A percentile compares a stretch with the other conserved stretches of the same genome.
Evolutionary conservation across 768 basidiomycete species (phyloP).

Genomic region (Daedalea quercina): DNA sequence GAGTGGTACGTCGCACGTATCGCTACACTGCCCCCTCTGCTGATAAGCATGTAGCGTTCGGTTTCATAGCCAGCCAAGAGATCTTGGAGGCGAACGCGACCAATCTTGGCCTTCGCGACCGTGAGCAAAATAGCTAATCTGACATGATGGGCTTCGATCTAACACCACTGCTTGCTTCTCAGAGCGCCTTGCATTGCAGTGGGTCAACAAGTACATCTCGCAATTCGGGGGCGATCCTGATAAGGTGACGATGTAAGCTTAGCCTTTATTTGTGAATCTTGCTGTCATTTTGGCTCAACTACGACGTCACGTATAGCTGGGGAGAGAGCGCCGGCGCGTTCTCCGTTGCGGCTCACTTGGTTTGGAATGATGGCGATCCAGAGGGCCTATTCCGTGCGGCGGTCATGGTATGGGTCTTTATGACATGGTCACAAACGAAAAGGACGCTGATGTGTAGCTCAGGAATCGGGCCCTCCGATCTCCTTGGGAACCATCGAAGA

Average conservation of each 20-base stretch:
- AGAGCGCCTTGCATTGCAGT: slow-evolving; percentile 32
- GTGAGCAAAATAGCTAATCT: slow-evolving; percentile 14
- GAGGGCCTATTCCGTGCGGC: slow-evolving; percentile 18
- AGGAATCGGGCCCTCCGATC: slow-evolving; percentile 3
- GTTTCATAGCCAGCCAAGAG: slow-evolving; percentile 33
- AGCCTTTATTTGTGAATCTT: neutral
- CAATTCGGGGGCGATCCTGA: slow-evolving; percentile 31
- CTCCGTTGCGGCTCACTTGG: slow-evolving; percentile 22
- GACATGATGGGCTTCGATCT: too few species aligned
- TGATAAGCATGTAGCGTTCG: slow-evolving; percentile 23
- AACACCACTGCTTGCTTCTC: slow-evolving; percentile 3
- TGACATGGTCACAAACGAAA: too few species aligned
- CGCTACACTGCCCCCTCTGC: neutral
- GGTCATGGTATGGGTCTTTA: slow-evolving; percentile 28
- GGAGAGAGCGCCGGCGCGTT: slow-evolving; percentile 35
- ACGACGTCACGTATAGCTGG: slow-evolving; percentile 10
- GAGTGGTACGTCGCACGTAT: neutral
- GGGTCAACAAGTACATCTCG: slow-evolving; percentile 20
- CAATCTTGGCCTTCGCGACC: slow-evolving; percentile 46
- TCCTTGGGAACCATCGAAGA: slow-evolving; percentile 4
- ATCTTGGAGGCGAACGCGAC: slow-evolving; percentile 28
- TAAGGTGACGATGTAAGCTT: slow-evolving; percentile 26
- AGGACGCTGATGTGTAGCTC: neutral
- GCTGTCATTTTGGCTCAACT: slow-evolving; percentile 32
- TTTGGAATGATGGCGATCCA: slow-evolving; percentile 15